Conservation (phyloP, 805 yeast genomes). For the Schwanniomyces pseudopolymorphus region DNA sequence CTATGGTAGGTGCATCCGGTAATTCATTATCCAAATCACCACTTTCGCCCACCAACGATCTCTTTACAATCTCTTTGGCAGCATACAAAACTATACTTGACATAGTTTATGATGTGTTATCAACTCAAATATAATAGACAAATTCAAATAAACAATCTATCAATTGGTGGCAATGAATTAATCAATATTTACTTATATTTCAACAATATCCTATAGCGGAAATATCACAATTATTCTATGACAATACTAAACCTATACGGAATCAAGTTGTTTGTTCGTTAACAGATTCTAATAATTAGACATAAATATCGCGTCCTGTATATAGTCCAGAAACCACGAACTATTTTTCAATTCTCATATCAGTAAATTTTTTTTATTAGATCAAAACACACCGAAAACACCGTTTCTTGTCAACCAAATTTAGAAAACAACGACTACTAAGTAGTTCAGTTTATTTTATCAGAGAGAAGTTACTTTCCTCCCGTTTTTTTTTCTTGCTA, state of each 20-base stretch:
- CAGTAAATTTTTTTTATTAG: not conserved
- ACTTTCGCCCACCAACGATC: slow-evolving; percentile 23
- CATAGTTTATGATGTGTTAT: slow-evolving; percentile 13
- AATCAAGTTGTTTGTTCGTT: not conserved
- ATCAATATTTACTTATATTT: not conserved
- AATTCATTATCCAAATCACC: slow-evolving; percentile 37
- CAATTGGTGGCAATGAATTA: not conserved
- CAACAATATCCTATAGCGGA: not conserved
- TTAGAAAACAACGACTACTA: not conserved
- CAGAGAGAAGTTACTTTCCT: not conserved
- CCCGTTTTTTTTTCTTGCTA: not conserved
- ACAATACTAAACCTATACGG: not conserved
- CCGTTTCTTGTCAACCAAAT: not conserved
- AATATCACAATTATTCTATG: not conserved
- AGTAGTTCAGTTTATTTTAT: not conserved
- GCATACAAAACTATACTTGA: slow-evolving; percentile 24
- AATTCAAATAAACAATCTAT: not conserved
- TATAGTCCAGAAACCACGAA: not conserved
- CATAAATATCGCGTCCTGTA: not conserved
- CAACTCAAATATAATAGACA: not conserved
- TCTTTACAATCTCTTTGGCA: slow-evolving; percentile 27
- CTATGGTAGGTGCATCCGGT: slow-evolving; percentile 47
- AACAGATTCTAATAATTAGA: not conserved
- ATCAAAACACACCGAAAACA: not conserved
- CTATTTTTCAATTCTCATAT: not conserved